Percentiles rank a stretch among this genome's conserved stretches.
Conservation (phyloP, 192 early-diverging fungal species). For the Rhizophagus clarus region DNA sequence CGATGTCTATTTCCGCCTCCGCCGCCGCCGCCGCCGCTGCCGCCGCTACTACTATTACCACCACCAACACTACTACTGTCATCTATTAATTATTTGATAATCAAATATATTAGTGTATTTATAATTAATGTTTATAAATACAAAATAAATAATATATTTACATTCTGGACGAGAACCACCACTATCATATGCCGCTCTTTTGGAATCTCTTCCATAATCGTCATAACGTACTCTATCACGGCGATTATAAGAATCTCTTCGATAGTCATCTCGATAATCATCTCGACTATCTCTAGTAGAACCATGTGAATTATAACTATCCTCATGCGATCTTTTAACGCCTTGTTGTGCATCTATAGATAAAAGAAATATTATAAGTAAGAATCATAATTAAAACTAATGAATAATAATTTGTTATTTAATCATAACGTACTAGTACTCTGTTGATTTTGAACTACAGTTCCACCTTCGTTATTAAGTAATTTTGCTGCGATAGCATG, state of each 20-base stretch:
- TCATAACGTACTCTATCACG: slow-evolving; percentile 32
- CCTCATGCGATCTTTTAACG: slow-evolving; percentile 22
- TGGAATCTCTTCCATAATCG: slow-evolving; percentile 31
- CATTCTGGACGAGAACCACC: slow-evolving; percentile 25
- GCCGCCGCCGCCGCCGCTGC: too few relatives aligned
- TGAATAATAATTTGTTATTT: background rate
- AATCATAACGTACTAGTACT: slow-evolving; percentile 10
- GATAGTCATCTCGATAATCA: slow-evolving; percentile 37
- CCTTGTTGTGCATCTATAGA: slow-evolving; percentile 26
- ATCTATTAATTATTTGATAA: background rate
- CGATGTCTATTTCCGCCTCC: slow-evolving; percentile 30
- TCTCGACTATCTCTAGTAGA: slow-evolving; percentile 32
- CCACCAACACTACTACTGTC: slow-evolving; percentile 22
- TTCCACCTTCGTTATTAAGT: slow-evolving; percentile 18
- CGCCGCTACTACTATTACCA: background rate
- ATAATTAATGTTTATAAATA: background rate
- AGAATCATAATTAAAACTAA: background rate
- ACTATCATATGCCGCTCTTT: slow-evolving; percentile 28
- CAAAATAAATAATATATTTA: slow-evolving; percentile 18
- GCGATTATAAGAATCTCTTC: slow-evolving; percentile 25
- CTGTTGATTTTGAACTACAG: slow-evolving; percentile 34
- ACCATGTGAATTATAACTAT: slow-evolving; percentile 26
- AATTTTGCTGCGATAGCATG: slow-evolving; percentile 79
- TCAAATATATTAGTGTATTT: background rate
- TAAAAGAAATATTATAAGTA: background rate